Base-by-base conservation (phyloP, 2,329 filamentous ascomycete genomes). In the Colletotrichum abscissum region DNA sequence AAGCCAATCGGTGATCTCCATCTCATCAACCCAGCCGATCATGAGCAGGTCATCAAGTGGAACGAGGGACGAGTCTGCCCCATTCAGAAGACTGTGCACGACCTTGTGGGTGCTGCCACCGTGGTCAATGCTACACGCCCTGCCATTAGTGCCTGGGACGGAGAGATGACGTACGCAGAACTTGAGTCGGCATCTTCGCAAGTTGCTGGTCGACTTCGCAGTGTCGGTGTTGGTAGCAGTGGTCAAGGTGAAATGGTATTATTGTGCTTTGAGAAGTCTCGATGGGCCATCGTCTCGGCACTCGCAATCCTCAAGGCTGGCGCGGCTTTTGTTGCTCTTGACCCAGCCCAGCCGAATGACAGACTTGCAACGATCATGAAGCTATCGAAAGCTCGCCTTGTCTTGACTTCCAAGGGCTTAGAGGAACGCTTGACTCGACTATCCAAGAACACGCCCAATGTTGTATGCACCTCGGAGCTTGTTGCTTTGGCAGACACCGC, bases 131-230 rank as follows among this genome's bases (percentile, higher is more conserved):
- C 42, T 1, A 49, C 42, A 49, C 42, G 42, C n/a, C 60, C 60
- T 26, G 60, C 60, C 16, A 76, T 81, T 30, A 77, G 76, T 63
- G 77, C 80, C 1, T 81, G 80, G 80, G 80, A 81, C 8, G 80
- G 80, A 14, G 73, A 79, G 12, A 71, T 81, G 3, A 80, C 78
- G 1, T 81, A 81, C 56, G 63, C 64, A 1, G 76, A 81, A 11
- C 65, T 81, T 1, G 73, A 78, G 54, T 7, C 38, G 1, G 30
- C 58, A 9, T 62, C 76, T 22, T 63, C 67, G 2, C 30, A 42
- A 2, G 38, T 76, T 9, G 70, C 70, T 24, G 22, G 22, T 16
- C 38, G 57, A 14, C 58, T 76, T 19, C 60, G 38, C 2, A 33
- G 57, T 22, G 28, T 59, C 30, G 57, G 57, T 12, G 57, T 59